Evolutionary conservation across 2,329 filamentous ascomycete species (phyloP), one percentile per base, ranked within the genome.

Genomic region (Neonectria punicea): DNA sequence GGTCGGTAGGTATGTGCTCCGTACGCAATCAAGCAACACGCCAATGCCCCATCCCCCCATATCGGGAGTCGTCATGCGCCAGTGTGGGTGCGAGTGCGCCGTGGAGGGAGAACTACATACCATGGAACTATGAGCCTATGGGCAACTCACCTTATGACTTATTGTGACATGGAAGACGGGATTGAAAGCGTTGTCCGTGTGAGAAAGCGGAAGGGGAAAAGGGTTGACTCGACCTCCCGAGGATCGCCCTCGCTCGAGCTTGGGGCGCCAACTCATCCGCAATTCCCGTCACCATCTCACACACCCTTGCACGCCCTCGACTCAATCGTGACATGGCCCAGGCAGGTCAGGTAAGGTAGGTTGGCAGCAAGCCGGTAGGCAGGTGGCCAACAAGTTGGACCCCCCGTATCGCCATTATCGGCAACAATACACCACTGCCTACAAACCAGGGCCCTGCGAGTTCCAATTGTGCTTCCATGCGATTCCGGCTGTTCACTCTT

Each of bases 261-360:
- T 66, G 70, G 70, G 69, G 63, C 66, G 67, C 71, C 72, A 74
- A 62, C 69, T 73, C 72, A 75, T 75, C 73, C 69, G 68, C 68
- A 72, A 74, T 72, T 72, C 63, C 70, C 67, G 69, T 71, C 67
- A 59, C 72, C 69, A 68, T 72, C 66, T 68, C 67, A 59, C 68
- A 70, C 72, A 73, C 70, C 58, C 66, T 53, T 58, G 58, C 73
- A 70, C 66, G 62, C 71, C 72, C 66, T 74, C 66, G 61, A 72
- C 63, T 70, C 59, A 68, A 67, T 67, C 65, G 65, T 65, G 61
- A 65, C 67, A 67, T 60, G 50, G 20, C 55, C 56, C 56, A 28
- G 43, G 22, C 55, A 30, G 47, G 53, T 41, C 11, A 57, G 53
- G 20, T 5, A 16, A 13, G 53, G 53, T 30, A 41, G 28, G 53